phyloP scores from a whole-genome alignment of 345 rosid species.

The Rhizophora apiculata region DNA sequence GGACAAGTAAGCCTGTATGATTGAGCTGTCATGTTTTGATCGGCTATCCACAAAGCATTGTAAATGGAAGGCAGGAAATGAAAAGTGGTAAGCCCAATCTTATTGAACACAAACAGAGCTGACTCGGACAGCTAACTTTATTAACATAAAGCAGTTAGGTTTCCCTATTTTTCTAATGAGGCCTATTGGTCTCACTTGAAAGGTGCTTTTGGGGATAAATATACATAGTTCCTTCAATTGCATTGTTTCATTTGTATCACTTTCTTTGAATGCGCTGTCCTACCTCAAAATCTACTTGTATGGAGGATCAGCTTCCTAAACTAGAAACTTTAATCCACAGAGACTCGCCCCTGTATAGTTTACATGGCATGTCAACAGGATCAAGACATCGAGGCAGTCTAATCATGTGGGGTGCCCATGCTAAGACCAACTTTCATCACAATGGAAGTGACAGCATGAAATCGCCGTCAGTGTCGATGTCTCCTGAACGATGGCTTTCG shows the following conservation, averaged over 20 bases:
- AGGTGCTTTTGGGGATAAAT: conserved; percentile 15
- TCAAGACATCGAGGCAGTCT: conserved; percentile 34
- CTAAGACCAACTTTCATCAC: not conserved
- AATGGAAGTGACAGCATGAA: conserved; percentile 22
- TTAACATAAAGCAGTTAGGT: conserved; percentile 25
- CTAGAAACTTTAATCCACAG: conserved; percentile 47
- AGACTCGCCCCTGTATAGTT: conserved; percentile 36
- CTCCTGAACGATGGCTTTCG: conserved; percentile 24
- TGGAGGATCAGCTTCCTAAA: conserved; percentile 56
- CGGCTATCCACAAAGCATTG: conserved; percentile 25
- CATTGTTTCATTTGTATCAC: conserved; percentile 33
- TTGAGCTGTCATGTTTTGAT: conserved; percentile 44
- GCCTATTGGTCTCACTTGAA: conserved; percentile 10
- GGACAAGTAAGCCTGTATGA: conserved; percentile 20
- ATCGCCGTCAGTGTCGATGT: conserved; percentile 17
- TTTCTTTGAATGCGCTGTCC: conserved; percentile 16
- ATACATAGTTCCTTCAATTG: conserved; percentile 34
- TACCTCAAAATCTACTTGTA: conserved; percentile 13
- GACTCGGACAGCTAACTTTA: conserved; percentile 40
- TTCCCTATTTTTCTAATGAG: conserved; percentile 4
- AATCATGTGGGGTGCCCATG: conserved; percentile 30
- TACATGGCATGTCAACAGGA: conserved; percentile 28
- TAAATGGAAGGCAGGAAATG: conserved; percentile 48
- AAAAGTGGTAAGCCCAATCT: conserved; percentile 35
- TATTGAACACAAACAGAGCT: conserved; percentile 36